Percentiles rank a stretch among this genome's conserved stretches.
phyloP scores from a whole-genome alignment of 129 eudicot genomes.

The Heracleum sosnowskyi region DNA sequence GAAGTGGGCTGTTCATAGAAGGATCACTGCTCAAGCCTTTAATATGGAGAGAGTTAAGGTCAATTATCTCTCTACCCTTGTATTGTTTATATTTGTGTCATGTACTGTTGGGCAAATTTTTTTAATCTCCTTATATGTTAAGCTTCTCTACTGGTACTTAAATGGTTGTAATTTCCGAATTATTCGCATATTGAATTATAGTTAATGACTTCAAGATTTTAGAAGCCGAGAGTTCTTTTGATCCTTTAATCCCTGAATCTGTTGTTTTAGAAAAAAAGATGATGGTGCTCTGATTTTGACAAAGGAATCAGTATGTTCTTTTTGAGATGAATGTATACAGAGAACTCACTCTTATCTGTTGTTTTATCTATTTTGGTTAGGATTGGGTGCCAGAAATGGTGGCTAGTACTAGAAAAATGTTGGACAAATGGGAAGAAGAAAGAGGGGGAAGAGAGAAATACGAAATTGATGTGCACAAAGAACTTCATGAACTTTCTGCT shows the following conservation, averaged over 20 bases:
- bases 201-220: background rate
- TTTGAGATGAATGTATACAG: too few relatives aligned
- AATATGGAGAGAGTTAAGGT: constrained; percentile 78
- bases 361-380: constrained; percentile 13
- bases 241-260: too few relatives aligned
- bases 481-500: constrained; percentile 63
- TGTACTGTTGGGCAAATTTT: too few relatives aligned
- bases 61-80: background rate
- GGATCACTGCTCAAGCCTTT: constrained; percentile 69
- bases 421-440: constrained; percentile 56
- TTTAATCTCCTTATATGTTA: too few relatives aligned
- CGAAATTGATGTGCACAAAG: constrained; percentile 60
- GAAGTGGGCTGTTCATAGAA: constrained; percentile 74
- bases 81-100: background rate
- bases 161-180: too few relatives aligned
- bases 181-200: too few relatives aligned
- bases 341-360: background rate
- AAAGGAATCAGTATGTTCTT: background rate
- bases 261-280: background rate
- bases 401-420: constrained; percentile 44
- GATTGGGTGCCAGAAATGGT: constrained; percentile 85
- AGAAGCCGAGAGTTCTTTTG: background rate
- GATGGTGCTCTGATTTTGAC: background rate
- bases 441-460: constrained; percentile 30
- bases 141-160: too few relatives aligned